A percentile compares a stretch with the other conserved stretches of the same genome.
Evolutionary conservation across 2,329 filamentous ascomycete species (phyloP).

Genomic region (Neurospora sp.): DNA sequence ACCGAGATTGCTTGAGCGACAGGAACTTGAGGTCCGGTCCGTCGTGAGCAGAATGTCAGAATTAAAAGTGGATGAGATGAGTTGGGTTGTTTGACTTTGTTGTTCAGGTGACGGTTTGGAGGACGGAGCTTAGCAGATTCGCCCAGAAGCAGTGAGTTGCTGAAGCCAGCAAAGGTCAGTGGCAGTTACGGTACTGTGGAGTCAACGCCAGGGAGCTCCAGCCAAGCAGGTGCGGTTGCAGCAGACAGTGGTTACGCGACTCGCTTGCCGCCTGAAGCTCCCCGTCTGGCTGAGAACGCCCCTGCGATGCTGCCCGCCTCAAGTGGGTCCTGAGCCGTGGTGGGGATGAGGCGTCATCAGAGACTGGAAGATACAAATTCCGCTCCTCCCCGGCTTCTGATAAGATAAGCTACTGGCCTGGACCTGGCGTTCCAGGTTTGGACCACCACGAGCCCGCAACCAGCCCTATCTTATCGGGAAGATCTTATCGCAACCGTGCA

Average conservation of each 20-base stretch:
- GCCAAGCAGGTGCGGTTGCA: constrained; percentile 1
- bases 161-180: constrained; percentile 4
- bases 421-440: not conserved
- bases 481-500: constrained; percentile 16
- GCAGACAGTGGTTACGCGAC: constrained; percentile 29
- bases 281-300: constrained; percentile 25
- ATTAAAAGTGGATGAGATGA: not conserved
- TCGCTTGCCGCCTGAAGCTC: constrained; percentile 22
- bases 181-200: not conserved
- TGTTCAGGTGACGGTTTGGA: constrained; percentile 4
- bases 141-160: constrained; percentile 2
- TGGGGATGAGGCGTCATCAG: constrained; percentile 13
- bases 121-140: constrained; percentile 11
- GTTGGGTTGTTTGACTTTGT: constrained; percentile 5
- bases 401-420: not conserved
- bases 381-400: constrained; percentile 3
- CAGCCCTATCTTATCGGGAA: constrained; percentile 22
- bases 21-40: not conserved
- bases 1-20: not conserved
- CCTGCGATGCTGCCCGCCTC: not conserved
- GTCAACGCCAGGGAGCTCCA: constrained; percentile 12
- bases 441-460: not conserved
- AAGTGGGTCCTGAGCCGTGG: not conserved
- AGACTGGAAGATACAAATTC: constrained; percentile 15
- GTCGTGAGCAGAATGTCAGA: not conserved